A percentile compares a stretch with the other conserved stretches of the same genome.
These are phyloP conservation scores for Parathielavia appendiculata DNA, from an alignment of 495 filamentous ascomycete species.

Conservation along the genomic window DNA sequence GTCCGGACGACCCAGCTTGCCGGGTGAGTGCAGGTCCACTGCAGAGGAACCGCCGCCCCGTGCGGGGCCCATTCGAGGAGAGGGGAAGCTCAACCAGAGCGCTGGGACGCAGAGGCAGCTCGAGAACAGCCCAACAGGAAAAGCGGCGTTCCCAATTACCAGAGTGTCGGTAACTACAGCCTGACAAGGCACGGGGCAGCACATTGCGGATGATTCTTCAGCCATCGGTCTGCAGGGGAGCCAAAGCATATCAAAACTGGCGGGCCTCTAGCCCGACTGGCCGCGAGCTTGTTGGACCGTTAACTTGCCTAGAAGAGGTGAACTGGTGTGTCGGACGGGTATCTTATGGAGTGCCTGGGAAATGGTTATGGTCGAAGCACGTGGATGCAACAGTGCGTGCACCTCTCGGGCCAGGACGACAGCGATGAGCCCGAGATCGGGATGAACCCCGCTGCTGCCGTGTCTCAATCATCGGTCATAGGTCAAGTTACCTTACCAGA, in stretches of 20 bases:
- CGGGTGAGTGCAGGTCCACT: conserved; percentile 10
- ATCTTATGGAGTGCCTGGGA: background rate
- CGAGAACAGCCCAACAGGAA: background rate
- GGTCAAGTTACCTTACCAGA: too few relatives aligned
- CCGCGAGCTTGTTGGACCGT: background rate
- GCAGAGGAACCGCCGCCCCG: conserved; percentile 14
- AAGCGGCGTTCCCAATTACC: conserved; percentile 14
- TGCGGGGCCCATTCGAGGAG: conserved; percentile 8
- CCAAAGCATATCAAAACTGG: too few relatives aligned
- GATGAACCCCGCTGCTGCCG: conserved; percentile 4
- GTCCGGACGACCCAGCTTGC: conserved; percentile 11
- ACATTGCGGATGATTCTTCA: background rate
- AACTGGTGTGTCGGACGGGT: background rate
- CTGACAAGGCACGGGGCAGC: conserved; percentile 1
- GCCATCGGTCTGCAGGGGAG: background rate
- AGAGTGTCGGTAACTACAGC: conserved; percentile 13
- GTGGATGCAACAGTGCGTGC: conserved; percentile 4
- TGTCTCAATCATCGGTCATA: background rate
- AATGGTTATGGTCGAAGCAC: background rate
- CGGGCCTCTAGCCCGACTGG: background rate
- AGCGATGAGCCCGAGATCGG: conserved; percentile 4
- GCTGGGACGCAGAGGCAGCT: conserved; percentile 12
- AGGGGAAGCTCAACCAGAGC: conserved; percentile 15
- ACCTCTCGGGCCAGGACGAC: background rate
- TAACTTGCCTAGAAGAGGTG: background rate